phyloP scores from a whole-genome alignment of 1,284 basidiomycete species.

The Lignosus rhinocerotis region DNA sequence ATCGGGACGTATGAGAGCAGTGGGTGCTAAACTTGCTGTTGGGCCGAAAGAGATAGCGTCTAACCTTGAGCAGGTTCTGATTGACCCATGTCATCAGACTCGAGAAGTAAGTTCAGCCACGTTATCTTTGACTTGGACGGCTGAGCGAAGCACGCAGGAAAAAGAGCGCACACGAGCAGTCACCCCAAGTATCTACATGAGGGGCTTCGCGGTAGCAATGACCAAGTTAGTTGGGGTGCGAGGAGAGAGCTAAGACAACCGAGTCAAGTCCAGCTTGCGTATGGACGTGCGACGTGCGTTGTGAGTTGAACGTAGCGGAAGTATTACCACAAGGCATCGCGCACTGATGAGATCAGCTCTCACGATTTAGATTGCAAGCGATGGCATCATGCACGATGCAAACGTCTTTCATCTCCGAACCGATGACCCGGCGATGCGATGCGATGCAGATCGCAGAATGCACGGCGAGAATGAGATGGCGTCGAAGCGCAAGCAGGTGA shows the following conservation, averaged over 20 bases:
- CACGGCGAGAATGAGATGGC: neutral
- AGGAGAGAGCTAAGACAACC: no score
- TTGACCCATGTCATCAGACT: constrained; percentile 12
- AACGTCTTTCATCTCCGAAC: neutral
- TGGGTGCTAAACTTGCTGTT: neutral
- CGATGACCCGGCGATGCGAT: constrained; percentile 16
- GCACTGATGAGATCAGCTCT: no score
- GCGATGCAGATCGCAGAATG: constrained; percentile 17
- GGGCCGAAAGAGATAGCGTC: neutral
- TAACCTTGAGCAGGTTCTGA: constrained; percentile 9
- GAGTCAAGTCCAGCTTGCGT: no score
- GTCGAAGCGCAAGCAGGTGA: constrained; percentile 2
- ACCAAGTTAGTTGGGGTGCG: no score
- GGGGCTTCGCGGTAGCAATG: no score
- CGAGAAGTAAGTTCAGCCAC: neutral
- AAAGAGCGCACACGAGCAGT: neutral
- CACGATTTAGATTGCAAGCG: constrained; percentile 1
- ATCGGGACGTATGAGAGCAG: neutral
- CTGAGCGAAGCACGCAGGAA: neutral
- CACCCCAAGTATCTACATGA: no score
- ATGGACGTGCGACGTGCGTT: no score
- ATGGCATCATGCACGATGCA: constrained; percentile 16
- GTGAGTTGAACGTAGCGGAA: no score
- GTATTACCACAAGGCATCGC: no score
- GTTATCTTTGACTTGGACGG: neutral